phyloP scores from a whole-genome alignment of 2,329 filamentous ascomycete species.

The Cadophora sp. region DNA sequence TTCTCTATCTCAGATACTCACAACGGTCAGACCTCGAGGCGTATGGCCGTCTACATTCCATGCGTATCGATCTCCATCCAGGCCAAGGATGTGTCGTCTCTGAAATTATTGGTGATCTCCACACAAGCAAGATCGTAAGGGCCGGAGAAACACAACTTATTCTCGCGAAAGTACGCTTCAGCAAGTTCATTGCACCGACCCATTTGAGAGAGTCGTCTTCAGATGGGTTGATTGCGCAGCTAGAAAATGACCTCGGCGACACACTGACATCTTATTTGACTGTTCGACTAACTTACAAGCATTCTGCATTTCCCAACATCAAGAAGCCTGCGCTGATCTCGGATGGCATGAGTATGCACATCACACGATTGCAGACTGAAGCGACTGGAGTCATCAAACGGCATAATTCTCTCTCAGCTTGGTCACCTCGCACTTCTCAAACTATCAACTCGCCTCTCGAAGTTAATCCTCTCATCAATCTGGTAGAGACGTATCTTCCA shows the following conservation, averaged over 20 bases:
- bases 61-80: slow-evolving; percentile 40
- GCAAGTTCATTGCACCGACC: slow-evolving; percentile 26
- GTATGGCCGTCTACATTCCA: slow-evolving; percentile 42
- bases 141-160: slow-evolving; percentile 41
- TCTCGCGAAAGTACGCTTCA: slow-evolving; percentile 41
- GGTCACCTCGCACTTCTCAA: slow-evolving; percentile 55
- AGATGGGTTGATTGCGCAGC: slow-evolving; percentile 63
- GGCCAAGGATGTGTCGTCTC: slow-evolving; percentile 38
- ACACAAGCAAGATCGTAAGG: slow-evolving; percentile 35
- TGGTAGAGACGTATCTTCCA: slow-evolving; percentile 40
- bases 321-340: slow-evolving; percentile 23
- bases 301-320: slow-evolving; percentile 59
- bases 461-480: slow-evolving; percentile 35
- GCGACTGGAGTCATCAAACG: slow-evolving; percentile 58
- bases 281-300: slow-evolving; percentile 59
- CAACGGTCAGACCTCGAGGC: slow-evolving; percentile 26
- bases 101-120: slow-evolving; percentile 42
- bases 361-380: slow-evolving; percentile 60
- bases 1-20: background rate
- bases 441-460: slow-evolving; percentile 42
- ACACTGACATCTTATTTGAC: slow-evolving; percentile 57
- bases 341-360: slow-evolving; percentile 49
- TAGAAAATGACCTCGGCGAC: slow-evolving; percentile 62
- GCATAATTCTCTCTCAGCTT: slow-evolving; percentile 56
- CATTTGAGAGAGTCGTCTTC: slow-evolving; percentile 51